These are phyloP conservation scores for Micractinium conductrix DNA, from an alignment of 139 green algal genomes.

Conservation along the genomic window DNA sequence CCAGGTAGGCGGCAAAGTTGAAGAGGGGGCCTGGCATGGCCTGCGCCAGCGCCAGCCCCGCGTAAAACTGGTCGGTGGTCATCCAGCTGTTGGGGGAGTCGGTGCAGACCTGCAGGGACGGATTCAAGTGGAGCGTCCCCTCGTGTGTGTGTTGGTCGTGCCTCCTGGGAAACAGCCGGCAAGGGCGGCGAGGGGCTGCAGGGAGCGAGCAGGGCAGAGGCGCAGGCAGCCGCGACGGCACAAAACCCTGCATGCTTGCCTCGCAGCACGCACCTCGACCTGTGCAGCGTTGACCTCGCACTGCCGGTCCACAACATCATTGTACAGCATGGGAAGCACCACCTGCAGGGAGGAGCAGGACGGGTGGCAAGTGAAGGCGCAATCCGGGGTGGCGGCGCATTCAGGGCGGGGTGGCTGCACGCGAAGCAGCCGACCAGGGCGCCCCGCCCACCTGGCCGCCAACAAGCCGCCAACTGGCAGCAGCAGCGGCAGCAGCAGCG, in stretches of 20 bases:
- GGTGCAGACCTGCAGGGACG: constrained; percentile 10
- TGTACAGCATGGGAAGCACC: constrained; percentile 90
- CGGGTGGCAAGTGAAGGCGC: too few relatives aligned
- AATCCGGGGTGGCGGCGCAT: too few relatives aligned
- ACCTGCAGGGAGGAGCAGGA: constrained; percentile 74
- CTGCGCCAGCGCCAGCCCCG: constrained; percentile 67
- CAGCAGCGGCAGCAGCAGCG: background rate
- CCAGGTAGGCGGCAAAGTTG: constrained; percentile 96
- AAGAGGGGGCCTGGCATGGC: constrained; percentile 95
- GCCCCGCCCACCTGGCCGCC: too few relatives aligned
- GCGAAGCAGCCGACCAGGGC: too few relatives aligned
- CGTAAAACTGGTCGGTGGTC: constrained; percentile 86
- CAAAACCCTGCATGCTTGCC: background rate
- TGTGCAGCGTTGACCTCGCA: background rate
- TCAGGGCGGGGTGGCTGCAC: too few relatives aligned
- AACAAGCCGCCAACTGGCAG: too few relatives aligned
- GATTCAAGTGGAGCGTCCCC: background rate
- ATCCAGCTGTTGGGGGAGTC: constrained; percentile 77
- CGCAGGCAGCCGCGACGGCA: too few relatives aligned
- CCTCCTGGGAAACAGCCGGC: too few relatives aligned
- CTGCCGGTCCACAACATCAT: constrained; percentile 69
- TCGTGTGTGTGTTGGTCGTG: too few relatives aligned
- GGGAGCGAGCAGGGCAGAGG: too few relatives aligned
- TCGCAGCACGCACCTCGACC: background rate
- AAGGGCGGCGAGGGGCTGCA: too few relatives aligned